phyloP scores from a whole-genome alignment of 2,329 filamentous ascomycete genomes.

The Pseudovirgaria hyperparasitica region DNA sequence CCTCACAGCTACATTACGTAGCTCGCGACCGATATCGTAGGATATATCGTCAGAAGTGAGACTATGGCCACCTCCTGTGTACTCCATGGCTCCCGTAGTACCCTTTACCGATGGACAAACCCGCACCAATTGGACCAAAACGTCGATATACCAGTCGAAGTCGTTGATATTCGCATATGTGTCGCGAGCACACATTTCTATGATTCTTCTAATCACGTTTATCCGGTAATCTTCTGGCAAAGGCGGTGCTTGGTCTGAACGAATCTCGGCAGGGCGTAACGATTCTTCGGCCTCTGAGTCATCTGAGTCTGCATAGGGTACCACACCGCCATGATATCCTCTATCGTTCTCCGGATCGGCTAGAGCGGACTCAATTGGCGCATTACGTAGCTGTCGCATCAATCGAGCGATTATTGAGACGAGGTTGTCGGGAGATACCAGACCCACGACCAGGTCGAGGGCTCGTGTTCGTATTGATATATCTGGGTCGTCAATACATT shows the following conservation, averaged over 20 bases:
- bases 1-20: constrained; percentile 84
- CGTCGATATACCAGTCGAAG: constrained; percentile 95
- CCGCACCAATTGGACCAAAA: constrained; percentile 73
- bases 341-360: constrained; percentile 36
- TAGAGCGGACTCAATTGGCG: constrained; percentile 41
- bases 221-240: constrained; percentile 77
- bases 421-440: constrained; percentile 83
- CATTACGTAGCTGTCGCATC: constrained; percentile 67
- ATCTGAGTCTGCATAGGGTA: constrained; percentile 41
- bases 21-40: constrained; percentile 65
- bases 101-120: constrained; percentile 42
- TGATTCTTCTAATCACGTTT: constrained; percentile 68
- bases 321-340: constrained; percentile 26
- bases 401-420: constrained; percentile 73
- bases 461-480: constrained; percentile 92
- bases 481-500: constrained; percentile 90
- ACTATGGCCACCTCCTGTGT: constrained; percentile 3
- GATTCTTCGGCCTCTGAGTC: constrained; percentile 44
- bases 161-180: constrained; percentile 79
- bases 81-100: too few species aligned
- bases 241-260: constrained; percentile 38
- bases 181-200: constrained; percentile 80
- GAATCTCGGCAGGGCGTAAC: constrained; percentile 39
- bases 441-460: constrained; percentile 79
- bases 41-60: constrained; percentile 36